Base-by-base conservation (phyloP, 2,329 filamentous ascomycete genomes). In the Aspergillus sp. region DNA sequence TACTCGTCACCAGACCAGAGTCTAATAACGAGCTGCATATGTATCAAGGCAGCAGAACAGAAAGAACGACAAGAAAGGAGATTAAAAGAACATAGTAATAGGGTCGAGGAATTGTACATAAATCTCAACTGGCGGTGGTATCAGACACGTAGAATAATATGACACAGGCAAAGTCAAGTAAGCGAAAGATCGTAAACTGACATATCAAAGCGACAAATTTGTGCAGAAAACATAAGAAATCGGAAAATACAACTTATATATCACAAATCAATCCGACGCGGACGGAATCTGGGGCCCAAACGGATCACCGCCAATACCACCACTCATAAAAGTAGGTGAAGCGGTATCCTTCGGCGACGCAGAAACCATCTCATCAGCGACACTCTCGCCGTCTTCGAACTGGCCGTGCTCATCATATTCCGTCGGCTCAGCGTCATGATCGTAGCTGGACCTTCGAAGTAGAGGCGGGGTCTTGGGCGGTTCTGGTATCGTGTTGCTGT, bases 391-490 rank as follows among this genome's bases (percentile, higher is more conserved):
- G 48, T 78, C 75, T 48, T 77, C 75, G 36, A 39, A 39, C 36
- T 12, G 19, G 19, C 68, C 69, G 40, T 66, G 66, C 36, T 73
- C 67, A 35, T 70, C 71, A 47, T 73, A 75, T 42, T 65, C 69
- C 34, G 69, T 60, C 4, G 67, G 72, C 55, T 80, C 77, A 1
- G 79, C 79, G 55, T 82, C 79, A 51, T 73, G 73, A 55, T 83
- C 80, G 51, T 82, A 82, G 55, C 69, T 75, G 41, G 73, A 73
- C 54, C 73, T 73, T 34, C 75, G 67, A 56, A 82, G 69, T 7
- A 81, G 69, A 38, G 75, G 75, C n/a, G 78, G 78, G 6, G 76
- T 81, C 29, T 59, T 66, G 29, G 70, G 70, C 7, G 64, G 57
- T 55, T 69, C 63, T 34, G 52, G 57, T 38, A 60, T 51, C 5